Base-by-base conservation (phyloP, 179 eudicot genomes). In the Amaranthus tricolor region DNA sequence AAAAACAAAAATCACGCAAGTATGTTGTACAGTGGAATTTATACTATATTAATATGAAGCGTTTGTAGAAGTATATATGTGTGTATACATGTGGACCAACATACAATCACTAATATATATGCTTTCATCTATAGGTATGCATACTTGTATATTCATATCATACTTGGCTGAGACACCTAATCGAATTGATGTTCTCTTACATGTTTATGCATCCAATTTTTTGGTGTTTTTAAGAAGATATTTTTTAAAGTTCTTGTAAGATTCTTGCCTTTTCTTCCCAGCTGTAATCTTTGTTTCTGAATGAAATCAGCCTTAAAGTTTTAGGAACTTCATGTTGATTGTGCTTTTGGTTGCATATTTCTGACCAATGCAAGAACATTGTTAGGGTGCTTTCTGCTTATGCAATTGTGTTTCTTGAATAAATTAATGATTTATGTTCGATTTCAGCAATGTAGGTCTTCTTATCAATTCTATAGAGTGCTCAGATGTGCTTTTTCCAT, bases 1-100 rank as follows among this genome's bases (percentile, higher is more conserved):
- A 85, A 52, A 84, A 83, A 72, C 80, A 16, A 62, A 88, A 84
- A 79, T 81, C 92, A 53, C 95, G 99, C 78, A 91, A 88, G 99
- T 93, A 88, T 73, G 95, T 83, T 67, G 11, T 76, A 43, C 53
- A 47, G 8, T 54, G 24, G 49, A 44, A 60, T 31, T 7, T 52
- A 16, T 72, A 16, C 74, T 53, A 16, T n/a, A 16, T 56, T 17
- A 15, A 4, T 15, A 56, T 31, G 40, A 24, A 1, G 0, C 31
- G 1, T 24, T 24, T 56, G 2, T 56, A 15, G 60, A 56, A 11
- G 40, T 31, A 31, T 31, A 31, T 31, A 31, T 31, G 21, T 15
- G 15, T 62, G 43, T 40, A 1, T 62, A 62, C 10, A 14, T 62
- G 7, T 15, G 43, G 40, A 2, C 40, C 40, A 31, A 31, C 40